A percentile compares a stretch with the other conserved stretches of the same genome.
These are phyloP conservation scores for Dendryphion nanum DNA, from an alignment of 2,329 filamentous ascomycete genomes.

Conservation along the genomic window DNA sequence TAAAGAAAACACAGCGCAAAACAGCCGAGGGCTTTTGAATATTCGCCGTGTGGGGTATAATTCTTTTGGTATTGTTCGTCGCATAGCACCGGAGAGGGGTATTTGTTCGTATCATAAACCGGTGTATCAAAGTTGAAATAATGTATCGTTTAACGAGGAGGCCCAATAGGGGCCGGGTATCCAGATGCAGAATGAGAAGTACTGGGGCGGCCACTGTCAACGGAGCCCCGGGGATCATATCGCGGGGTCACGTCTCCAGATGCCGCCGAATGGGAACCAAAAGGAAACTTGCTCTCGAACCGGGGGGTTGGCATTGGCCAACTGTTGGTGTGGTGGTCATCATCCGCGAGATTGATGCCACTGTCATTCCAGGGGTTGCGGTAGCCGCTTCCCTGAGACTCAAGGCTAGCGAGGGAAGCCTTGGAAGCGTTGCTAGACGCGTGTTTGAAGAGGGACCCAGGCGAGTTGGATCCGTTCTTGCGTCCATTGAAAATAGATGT, in stretches of 20 bases:
- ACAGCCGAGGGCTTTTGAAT: slow-evolving; percentile 32
- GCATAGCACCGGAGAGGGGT: slow-evolving; percentile 31
- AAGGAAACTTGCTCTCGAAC: slow-evolving; percentile 62
- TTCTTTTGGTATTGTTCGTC: slow-evolving; percentile 35
- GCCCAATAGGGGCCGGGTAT: slow-evolving; percentile 90
- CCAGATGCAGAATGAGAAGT: slow-evolving; percentile 97
- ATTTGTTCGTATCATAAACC: slow-evolving; percentile 36
- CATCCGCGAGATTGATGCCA: slow-evolving; percentile 88
- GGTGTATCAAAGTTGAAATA: slow-evolving; percentile 33
- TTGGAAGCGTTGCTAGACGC: slow-evolving; percentile 88
- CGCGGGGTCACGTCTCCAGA: slow-evolving; percentile 81
- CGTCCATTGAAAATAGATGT: slow-evolving; percentile 93
- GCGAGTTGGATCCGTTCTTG: slow-evolving; percentile 85
- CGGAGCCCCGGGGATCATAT: slow-evolving; percentile 79
- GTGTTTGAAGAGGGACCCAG: slow-evolving; percentile 79
- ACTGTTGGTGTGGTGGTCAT: slow-evolving; percentile 59
- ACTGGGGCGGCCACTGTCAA: slow-evolving; percentile 86
- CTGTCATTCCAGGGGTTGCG: slow-evolving; percentile 98
- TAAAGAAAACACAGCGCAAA: slow-evolving; percentile 21
- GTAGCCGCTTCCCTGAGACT: slow-evolving; percentile 91
- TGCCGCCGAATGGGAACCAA: slow-evolving; percentile 50
- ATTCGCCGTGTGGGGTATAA: slow-evolving; percentile 41
- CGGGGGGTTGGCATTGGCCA: slow-evolving; percentile 41
- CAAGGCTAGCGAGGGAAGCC: slow-evolving; percentile 91
- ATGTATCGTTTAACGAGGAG: slow-evolving; percentile 71